Conservation (phyloP, 148 eudicot genomes). For the Cornus kousa region DNA sequence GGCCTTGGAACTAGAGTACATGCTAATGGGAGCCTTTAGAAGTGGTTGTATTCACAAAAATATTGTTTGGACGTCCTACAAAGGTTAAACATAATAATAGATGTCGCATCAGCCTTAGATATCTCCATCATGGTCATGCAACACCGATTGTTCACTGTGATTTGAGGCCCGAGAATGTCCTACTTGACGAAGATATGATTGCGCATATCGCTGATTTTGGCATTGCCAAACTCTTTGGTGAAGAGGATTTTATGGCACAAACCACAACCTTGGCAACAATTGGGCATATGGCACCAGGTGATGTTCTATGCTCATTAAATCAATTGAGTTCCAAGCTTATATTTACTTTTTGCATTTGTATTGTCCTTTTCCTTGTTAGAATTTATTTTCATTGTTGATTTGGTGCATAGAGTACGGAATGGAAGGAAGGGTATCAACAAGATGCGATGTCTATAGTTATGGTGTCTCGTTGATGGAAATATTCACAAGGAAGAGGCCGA, state of each 20-base stretch:
- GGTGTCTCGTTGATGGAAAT: slow-evolving; percentile 21
- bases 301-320: not conserved
- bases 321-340: no score
- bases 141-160: slow-evolving; percentile 30
- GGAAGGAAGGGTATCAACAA: slow-evolving; percentile 18
- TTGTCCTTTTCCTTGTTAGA: not conserved
- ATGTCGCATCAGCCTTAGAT: slow-evolving; percentile 23
- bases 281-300: slow-evolving; percentile 18
- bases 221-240: no score
- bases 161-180: slow-evolving; percentile 27
- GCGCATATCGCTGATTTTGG: no score
- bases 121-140: slow-evolving; percentile 19
- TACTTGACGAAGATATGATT: no score
- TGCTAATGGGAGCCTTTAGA: slow-evolving; percentile 18
- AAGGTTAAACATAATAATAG: slow-evolving; percentile 17
- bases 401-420: slow-evolving; percentile 19
- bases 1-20: slow-evolving; percentile 12
- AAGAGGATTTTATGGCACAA: no score
- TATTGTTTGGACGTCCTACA: slow-evolving; percentile 11
- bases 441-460: slow-evolving; percentile 23
- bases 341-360: no score
- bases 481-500: slow-evolving; percentile 19
- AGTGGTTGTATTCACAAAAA: slow-evolving; percentile 23
- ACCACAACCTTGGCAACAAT: no score
- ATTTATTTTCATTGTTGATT: not conserved